Conservation (phyloP, 129 eudicot species). For the Tagetes erecta region DNA sequence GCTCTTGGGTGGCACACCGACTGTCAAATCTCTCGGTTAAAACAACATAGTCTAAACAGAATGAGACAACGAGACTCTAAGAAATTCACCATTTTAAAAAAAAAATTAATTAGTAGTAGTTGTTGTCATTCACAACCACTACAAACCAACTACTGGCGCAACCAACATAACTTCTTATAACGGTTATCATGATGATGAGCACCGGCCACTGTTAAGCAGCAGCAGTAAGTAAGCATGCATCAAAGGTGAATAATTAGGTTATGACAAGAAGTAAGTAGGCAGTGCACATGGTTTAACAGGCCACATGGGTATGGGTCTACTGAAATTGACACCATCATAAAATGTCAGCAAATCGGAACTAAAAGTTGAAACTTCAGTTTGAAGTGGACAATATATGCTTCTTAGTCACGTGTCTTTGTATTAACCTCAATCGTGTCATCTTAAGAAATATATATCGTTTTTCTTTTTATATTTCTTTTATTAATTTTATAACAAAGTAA, state of each 20-base stretch:
- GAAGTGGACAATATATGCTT: constrained; percentile 14
- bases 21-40: no score
- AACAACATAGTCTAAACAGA: no score
- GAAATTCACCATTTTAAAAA: no score
- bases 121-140: constrained; percentile 11
- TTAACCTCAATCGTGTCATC: background rate
- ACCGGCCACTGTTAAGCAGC: constrained; percentile 5
- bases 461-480: no score
- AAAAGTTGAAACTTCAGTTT: constrained; percentile 18
- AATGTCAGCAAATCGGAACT: constrained; percentile 20
- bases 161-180: constrained; percentile 1
- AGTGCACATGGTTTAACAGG: constrained; percentile 32
- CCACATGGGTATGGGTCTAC: constrained; percentile 17
- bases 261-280: constrained; percentile 27
- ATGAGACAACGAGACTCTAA: no score
- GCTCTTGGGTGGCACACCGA: no score
- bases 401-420: constrained; percentile 5
- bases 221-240: background rate
- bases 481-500: no score
- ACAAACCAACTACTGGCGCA: background rate
- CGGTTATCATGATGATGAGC: constrained; percentile 26
- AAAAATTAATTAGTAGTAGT: no score
- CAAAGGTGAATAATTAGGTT: constrained; percentile 8
- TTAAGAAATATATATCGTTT: background rate
- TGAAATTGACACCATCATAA: constrained; percentile 24